A percentile compares a stretch with the other conserved stretches of the same genome.
Evolutionary conservation across 2,329 filamentous ascomycete genomes (phyloP).

Genomic region (Truncatella angustata): DNA sequence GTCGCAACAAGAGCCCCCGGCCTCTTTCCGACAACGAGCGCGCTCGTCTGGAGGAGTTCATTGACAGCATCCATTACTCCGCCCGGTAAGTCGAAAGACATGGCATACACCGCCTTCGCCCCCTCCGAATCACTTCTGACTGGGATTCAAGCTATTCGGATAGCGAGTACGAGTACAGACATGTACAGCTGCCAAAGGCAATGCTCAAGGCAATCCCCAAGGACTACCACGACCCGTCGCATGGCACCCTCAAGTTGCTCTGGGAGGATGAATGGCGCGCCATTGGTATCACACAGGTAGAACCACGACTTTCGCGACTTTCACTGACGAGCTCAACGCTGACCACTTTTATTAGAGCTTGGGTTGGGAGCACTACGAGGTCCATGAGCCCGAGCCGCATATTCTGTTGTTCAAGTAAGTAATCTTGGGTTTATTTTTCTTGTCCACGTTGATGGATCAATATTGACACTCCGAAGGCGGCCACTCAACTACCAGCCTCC

Average conservation of each 20-base stretch:
- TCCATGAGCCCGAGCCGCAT: slow-evolving; percentile 97
- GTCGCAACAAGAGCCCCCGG: slow-evolving; percentile 84
- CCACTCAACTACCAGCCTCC: slow-evolving; percentile 83
- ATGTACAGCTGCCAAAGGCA: slow-evolving; percentile 94
- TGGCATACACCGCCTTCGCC: background rate
- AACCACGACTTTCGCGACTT: background rate
- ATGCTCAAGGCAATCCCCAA: slow-evolving; percentile 97
- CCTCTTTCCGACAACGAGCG: slow-evolving; percentile 78
- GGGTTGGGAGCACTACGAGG: slow-evolving; percentile 99
- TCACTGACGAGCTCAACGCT: no score
- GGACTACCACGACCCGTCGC: slow-evolving; percentile 85
- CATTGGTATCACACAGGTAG: slow-evolving; percentile 93
- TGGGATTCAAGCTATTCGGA: slow-evolving; percentile 74
- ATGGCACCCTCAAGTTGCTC: slow-evolving; percentile 91
- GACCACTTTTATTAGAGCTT: slow-evolving; percentile 67
- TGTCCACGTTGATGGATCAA: background rate
- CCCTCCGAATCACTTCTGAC: background rate
- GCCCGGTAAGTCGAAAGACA: slow-evolving; percentile 61
- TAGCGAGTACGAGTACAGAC: slow-evolving; percentile 90
- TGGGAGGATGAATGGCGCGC: slow-evolving; percentile 99
- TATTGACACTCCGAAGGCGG: slow-evolving; percentile 52
- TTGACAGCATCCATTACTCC: slow-evolving; percentile 94
- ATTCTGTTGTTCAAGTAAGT: slow-evolving; percentile 97
- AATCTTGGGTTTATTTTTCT: no score
- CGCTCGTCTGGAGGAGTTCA: slow-evolving; percentile 82